Evolutionary conservation across 106 monocot genomes (phyloP).

Genomic region (Triglochin maritima): DNA sequence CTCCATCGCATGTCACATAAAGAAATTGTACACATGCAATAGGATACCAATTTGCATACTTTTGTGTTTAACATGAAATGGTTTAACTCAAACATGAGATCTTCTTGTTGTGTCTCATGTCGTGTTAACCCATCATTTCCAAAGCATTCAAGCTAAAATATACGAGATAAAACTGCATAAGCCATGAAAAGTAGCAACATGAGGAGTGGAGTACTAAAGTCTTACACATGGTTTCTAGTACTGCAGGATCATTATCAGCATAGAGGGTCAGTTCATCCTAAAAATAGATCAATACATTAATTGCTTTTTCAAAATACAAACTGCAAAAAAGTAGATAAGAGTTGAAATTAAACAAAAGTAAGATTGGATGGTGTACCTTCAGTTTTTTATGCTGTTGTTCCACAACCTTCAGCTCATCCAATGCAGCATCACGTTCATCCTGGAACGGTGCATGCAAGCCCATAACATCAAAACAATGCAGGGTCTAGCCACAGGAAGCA

Average conservation of each 20-base stretch:
- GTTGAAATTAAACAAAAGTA: neutral
- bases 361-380: slow-evolving; percentile 30
- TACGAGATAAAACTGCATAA: neutral
- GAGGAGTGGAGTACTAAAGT: neutral
- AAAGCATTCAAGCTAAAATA: too few relatives aligned
- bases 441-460: slow-evolving; percentile 8
- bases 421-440: slow-evolving; percentile 76
- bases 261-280: slow-evolving; percentile 72
- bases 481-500: too few relatives aligned
- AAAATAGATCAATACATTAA: neutral
- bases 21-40: too few relatives aligned
- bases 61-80: too few relatives aligned
- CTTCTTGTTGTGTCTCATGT: too few relatives aligned
- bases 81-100: too few relatives aligned
- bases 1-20: too few relatives aligned
- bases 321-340: too few relatives aligned
- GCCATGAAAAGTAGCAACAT: neutral
- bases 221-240: slow-evolving; percentile 78
- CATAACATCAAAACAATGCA: too few relatives aligned
- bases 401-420: slow-evolving; percentile 64
- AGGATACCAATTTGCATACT: too few relatives aligned
- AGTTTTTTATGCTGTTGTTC: slow-evolving; percentile 62
- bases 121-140: too few relatives aligned
- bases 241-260: slow-evolving; percentile 94
- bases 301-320: too few relatives aligned